These are phyloP conservation scores for Bocquillonia castaneifolia DNA, from an alignment of 441 rosid genomes.

Conservation along the genomic window DNA sequence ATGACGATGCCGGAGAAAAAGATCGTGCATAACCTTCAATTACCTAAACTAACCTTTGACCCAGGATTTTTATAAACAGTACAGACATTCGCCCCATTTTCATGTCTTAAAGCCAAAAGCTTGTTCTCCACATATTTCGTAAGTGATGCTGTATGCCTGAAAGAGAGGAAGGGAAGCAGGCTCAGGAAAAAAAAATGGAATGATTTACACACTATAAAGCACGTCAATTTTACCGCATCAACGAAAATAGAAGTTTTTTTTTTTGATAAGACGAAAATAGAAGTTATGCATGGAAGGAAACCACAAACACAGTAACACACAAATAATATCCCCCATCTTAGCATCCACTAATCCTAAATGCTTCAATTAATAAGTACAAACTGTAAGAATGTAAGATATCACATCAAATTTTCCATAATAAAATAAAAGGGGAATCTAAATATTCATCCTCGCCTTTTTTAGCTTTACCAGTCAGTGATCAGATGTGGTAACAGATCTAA, in stretches of 20 bases:
- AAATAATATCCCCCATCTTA: background rate
- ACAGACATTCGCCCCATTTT: slow-evolving; percentile 59
- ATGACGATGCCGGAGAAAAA: background rate
- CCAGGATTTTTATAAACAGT: slow-evolving; percentile 47
- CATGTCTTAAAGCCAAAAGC: slow-evolving; percentile 61
- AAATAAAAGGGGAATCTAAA: background rate
- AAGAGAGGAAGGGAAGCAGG: background rate
- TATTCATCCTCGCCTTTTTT: background rate
- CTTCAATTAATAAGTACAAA: background rate
- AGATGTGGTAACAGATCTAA: background rate
- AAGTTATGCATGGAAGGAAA: background rate
- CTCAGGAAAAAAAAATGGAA: background rate
- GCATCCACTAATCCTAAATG: background rate
- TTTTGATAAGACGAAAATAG: background rate
- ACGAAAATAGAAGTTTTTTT: slow-evolving; percentile 1
- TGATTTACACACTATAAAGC: background rate
- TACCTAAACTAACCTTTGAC: slow-evolving; percentile 43
- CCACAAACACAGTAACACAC: background rate
- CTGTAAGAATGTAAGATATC: background rate
- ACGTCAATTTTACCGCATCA: background rate
- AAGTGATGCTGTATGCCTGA: slow-evolving; percentile 76
- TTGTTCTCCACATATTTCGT: slow-evolving; percentile 55
- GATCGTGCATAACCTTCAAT: background rate
- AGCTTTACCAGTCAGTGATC: background rate
- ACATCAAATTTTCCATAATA: background rate